Evolutionary conservation across 495 filamentous ascomycete genomes (phyloP).

Genomic region (Penicillium riverlandense): DNA sequence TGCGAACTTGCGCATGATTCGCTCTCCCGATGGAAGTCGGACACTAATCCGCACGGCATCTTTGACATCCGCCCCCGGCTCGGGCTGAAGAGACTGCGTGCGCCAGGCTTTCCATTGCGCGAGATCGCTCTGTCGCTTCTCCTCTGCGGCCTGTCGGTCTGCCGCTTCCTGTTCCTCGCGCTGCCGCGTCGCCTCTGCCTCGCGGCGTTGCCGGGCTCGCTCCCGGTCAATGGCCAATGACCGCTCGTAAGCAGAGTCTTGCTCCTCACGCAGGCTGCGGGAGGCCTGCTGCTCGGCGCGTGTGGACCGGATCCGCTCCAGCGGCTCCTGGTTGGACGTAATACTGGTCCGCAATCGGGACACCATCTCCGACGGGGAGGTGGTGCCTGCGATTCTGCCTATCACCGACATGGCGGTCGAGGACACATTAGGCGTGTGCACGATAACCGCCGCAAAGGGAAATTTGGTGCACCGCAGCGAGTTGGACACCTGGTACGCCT

Average conservation of each 20-base stretch:
- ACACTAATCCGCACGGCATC: constrained; percentile 76
- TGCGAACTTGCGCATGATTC: constrained; percentile 68
- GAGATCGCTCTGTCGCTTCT: constrained; percentile 47
- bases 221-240: constrained; percentile 83
- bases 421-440: constrained; percentile 73
- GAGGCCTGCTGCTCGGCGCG: constrained; percentile 71
- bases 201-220: constrained; percentile 61
- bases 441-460: constrained; percentile 77
- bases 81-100: constrained; percentile 53
- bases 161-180: constrained; percentile 54
- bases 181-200: constrained; percentile 63
- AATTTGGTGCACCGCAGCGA: constrained; percentile 83
- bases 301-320: constrained; percentile 60
- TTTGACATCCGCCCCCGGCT: constrained; percentile 58
- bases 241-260: constrained; percentile 87
- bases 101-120: constrained; percentile 79
- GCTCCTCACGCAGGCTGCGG: constrained; percentile 69
- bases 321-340: constrained; percentile 57
- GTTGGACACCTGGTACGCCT: constrained; percentile 83
- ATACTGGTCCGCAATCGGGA: constrained; percentile 65
- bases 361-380: constrained; percentile 58
- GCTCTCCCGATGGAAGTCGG: constrained; percentile 62
- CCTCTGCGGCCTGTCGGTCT: constrained; percentile 57
- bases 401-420: constrained; percentile 83
- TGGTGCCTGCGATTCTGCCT: constrained; percentile 63